A percentile compares a stretch with the other conserved stretches of the same genome.
These are phyloP conservation scores for Bauhinia variegata DNA, from an alignment of 306 rosid species.

Conservation along the genomic window DNA sequence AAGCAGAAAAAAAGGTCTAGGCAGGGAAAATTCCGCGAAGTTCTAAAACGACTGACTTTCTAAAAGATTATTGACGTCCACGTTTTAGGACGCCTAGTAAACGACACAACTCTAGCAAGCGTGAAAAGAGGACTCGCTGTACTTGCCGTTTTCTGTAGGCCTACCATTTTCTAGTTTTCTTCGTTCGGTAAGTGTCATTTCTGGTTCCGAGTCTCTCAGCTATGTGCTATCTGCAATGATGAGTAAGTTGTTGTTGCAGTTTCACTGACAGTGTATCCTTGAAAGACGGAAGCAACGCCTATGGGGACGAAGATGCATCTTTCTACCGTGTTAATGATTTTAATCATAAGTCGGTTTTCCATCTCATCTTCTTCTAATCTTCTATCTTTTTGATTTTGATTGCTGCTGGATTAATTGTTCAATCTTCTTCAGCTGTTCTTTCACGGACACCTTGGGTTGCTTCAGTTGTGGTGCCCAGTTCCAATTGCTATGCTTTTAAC, in stretches of 20 bases:
- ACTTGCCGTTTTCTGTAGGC: background rate
- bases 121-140: background rate
- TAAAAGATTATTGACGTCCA: background rate
- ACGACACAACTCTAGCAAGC: constrained; percentile 28
- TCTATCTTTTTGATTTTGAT: background rate
- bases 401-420: background rate
- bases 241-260: constrained; percentile 1
- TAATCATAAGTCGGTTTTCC: constrained; percentile 39
- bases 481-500: constrained; percentile 79
- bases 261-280: constrained; percentile 25
- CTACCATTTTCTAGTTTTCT: background rate
- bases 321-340: constrained; percentile 17
- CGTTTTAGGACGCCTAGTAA: background rate
- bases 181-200: no score
- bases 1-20: no score
- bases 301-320: constrained; percentile 33
- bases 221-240: background rate
- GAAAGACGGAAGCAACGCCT: constrained; percentile 28
- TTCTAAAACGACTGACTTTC: background rate
- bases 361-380: constrained; percentile 11
- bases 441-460: constrained; percentile 44
- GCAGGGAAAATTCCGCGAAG: background rate
- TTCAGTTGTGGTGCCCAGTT: constrained; percentile 62
- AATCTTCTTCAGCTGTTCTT: constrained; percentile 53
- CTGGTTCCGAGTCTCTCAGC: background rate